These are phyloP conservation scores for Pichia sp. DNA, from an alignment of 1,139 yeast genomes.

Conservation along the genomic window DNA sequence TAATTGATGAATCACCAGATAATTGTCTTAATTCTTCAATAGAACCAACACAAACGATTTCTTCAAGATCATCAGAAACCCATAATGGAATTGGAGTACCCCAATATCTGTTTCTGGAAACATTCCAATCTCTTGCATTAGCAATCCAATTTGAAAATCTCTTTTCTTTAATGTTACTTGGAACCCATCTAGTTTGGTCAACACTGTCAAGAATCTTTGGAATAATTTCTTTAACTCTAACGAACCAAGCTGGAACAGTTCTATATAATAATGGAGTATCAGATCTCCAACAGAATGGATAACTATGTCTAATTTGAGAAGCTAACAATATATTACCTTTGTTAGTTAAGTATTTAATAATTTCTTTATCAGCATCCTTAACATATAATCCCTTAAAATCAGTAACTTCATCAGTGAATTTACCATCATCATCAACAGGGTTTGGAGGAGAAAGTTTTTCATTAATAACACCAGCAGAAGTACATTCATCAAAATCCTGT, in stretches of 20 bases:
- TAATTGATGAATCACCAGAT: constrained; percentile 73
- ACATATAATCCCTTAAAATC: constrained; percentile 82
- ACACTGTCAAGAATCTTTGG: constrained; percentile 88
- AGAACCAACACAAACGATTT: constrained; percentile 89
- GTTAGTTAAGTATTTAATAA: constrained; percentile 77
- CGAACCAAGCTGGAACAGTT: constrained; percentile 98
- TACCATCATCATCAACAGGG: constrained; percentile 90
- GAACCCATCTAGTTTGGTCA: constrained; percentile 91
- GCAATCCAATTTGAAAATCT: constrained; percentile 97
- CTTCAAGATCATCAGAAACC: constrained; percentile 92
- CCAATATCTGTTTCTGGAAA: constrained; percentile 98
- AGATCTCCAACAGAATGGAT: constrained; percentile 99
- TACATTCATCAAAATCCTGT: constrained; percentile 86
- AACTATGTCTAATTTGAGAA: constrained; percentile 86
- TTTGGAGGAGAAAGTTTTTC: constrained; percentile 76
- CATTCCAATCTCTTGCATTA: constrained; percentile 98
- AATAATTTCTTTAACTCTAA: constrained; percentile 76
- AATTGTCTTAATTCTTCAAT: constrained; percentile 77
- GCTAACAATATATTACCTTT: constrained; percentile 69
- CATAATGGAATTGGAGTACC: constrained; percentile 99
- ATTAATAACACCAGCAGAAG: constrained; percentile 64
- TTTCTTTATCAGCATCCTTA: constrained; percentile 90
- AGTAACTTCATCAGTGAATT: constrained; percentile 65
- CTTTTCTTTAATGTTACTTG: constrained; percentile 81
- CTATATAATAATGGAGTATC: constrained; percentile 95